Conservation (phyloP, 1,139 yeast species). For the Geotrichum europaeum region DNA sequence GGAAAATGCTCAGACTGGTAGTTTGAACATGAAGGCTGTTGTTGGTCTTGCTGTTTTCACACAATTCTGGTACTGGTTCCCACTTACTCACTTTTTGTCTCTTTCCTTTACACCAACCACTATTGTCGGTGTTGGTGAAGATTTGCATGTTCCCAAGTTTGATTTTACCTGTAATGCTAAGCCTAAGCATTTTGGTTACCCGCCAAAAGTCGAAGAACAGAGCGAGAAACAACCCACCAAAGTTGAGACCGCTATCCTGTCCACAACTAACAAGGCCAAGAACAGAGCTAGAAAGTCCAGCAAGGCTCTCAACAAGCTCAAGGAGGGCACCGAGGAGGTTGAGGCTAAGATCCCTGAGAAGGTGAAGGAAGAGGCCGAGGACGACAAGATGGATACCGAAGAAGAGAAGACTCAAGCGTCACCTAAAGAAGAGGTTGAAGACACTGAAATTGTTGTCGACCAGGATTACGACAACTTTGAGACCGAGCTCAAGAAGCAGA, state of each 20-base stretch:
- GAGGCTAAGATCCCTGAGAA: slow-evolving; percentile 28
- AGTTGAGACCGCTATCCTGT: slow-evolving; percentile 85
- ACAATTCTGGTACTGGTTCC: slow-evolving; percentile 99
- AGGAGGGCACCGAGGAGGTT: slow-evolving; percentile 46
- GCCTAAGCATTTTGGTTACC: slow-evolving; percentile 77
- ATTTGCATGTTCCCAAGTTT: slow-evolving; percentile 81
- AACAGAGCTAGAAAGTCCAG: slow-evolving; percentile 75
- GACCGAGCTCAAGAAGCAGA: slow-evolving; percentile 35
- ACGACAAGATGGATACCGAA: slow-evolving; percentile 27
- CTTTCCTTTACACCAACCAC: slow-evolving; percentile 92
- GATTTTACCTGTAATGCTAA: slow-evolving; percentile 76
- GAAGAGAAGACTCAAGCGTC: slow-evolving; percentile 31
- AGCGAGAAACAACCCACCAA: slow-evolving; percentile 83
- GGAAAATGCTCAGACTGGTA: slow-evolving; percentile 86
- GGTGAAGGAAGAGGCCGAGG: slow-evolving; percentile 20
- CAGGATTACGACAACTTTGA: slow-evolving; percentile 22
- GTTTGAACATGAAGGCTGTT: slow-evolving; percentile 82
- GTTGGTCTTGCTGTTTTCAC: slow-evolving; percentile 86
- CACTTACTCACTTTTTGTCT: slow-evolving; percentile 86
- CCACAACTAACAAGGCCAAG: slow-evolving; percentile 88
- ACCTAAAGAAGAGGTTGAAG: slow-evolving; percentile 16
- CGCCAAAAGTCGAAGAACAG: slow-evolving; percentile 78
- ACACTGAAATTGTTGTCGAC: slow-evolving; percentile 19
- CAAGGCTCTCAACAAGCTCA: slow-evolving; percentile 28
- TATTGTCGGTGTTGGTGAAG: slow-evolving; percentile 78